Evolutionary conservation across 1,284 basidiomycete species (phyloP).

Genomic region (Neonothopanus nambi): DNA sequence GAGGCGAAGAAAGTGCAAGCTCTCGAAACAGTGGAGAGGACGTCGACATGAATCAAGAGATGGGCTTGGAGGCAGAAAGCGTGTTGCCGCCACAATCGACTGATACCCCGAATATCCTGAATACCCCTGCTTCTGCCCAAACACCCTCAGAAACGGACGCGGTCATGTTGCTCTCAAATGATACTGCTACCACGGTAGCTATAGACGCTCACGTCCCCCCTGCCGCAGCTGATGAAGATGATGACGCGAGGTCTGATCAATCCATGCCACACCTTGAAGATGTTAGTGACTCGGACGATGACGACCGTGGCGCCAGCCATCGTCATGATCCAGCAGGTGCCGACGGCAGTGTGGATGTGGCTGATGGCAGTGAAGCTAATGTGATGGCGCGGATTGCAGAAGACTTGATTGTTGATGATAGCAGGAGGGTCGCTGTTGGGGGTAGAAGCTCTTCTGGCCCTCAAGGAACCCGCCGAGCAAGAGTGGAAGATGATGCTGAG

Average conservation of each 20-base stretch:
- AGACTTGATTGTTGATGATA: neutral
- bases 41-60: slow-evolving; percentile 2
- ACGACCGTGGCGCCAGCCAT: slow-evolving; percentile 15
- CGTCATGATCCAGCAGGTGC: neutral
- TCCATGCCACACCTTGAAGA: slow-evolving; percentile 21
- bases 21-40: neutral
- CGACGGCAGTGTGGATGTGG: neutral
- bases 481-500: slow-evolving; percentile 57
- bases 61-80: too few species aligned
- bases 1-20: neutral
- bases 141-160: neutral
- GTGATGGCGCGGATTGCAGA: neutral
- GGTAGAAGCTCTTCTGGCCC: neutral
- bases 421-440: slow-evolving; percentile 1
- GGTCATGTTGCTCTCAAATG: neutral
- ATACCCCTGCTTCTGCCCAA: too few species aligned
- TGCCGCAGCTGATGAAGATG: slow-evolving; percentile 31
- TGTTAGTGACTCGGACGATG: slow-evolving; percentile 9
- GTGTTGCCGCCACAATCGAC: neutral
- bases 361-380: neutral
- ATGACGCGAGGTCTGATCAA: slow-evolving; percentile 15
- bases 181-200: neutral
- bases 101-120: neutral
- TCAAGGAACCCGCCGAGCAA: slow-evolving; percentile 39
- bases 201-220: neutral